Conservation (phyloP, 179 eudicot species). For the Nepenthes alata region DNA sequence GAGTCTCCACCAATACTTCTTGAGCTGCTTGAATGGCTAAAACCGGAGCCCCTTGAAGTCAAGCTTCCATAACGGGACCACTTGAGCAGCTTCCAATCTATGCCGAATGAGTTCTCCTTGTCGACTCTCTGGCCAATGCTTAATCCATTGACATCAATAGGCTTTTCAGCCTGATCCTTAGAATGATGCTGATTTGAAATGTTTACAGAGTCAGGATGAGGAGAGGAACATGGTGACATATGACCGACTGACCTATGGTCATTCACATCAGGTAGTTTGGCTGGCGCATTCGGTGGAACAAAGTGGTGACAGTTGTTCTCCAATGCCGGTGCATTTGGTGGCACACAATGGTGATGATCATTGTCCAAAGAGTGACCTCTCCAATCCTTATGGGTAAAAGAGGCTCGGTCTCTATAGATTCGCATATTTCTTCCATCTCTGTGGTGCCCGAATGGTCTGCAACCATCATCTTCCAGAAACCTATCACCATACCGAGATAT, state of each 20-base stretch:
- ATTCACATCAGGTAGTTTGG: conserved; percentile 23
- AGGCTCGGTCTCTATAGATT: conserved; percentile 41
- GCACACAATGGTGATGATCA: conserved; percentile 23
- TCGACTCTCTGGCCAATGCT: conserved; percentile 30
- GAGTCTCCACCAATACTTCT: conserved; percentile 52
- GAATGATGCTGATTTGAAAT: conserved; percentile 27
- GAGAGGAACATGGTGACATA: conserved; percentile 31
- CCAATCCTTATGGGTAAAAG: conserved; percentile 50
- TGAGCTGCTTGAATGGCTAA: conserved; percentile 60
- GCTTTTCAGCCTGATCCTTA: conserved; percentile 49
- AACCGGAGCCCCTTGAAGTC: conserved; percentile 66
- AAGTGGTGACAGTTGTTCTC: conserved; percentile 35
- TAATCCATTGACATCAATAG: conserved; percentile 25
- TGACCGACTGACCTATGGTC: conserved; percentile 34
- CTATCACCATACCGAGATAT: conserved; percentile 50
- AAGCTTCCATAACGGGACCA: conserved; percentile 82
- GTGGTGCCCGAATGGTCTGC: conserved; percentile 31
- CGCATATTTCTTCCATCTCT: conserved; percentile 55
- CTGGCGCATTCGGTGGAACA: conserved; percentile 32
- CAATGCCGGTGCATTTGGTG: conserved; percentile 35
- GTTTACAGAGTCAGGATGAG: conserved; percentile 25
- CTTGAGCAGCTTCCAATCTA: conserved; percentile 72
- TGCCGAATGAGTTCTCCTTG: conserved; percentile 40
- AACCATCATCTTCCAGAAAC: conserved; percentile 40
- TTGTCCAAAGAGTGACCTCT: conserved; percentile 48